Base-by-base conservation (phyloP, 805 yeast species). In the Ogataea parapolymorpha region DNA sequence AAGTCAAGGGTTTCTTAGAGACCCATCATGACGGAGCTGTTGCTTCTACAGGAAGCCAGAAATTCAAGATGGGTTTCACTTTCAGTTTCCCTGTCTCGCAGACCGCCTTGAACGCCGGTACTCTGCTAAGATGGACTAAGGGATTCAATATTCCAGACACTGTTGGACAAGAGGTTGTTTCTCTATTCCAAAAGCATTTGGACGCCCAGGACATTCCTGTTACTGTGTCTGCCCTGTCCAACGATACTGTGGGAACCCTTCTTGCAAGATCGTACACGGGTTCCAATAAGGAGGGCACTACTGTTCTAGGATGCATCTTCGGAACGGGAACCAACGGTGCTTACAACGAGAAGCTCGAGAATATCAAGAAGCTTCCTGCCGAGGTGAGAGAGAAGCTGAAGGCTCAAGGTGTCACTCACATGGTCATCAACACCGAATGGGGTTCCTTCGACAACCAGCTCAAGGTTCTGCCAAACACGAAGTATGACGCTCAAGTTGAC, bases 241-340 rank as follows among this genome's bases (percentile, higher is more conserved):
- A 91, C 62, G 99, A 91, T 61, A 93, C 98, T 1, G 96, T 89
- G 13, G 98, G 99, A 31, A 90, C 98, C 10, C 72, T 91, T 46
- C 70, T 91, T 58, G 82, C 96, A 8, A 80, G 96, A 55, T 83
- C 96, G 20, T 91, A 91, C 66, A 70, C 86, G 4, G 72, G 79
- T 27, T 63, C 73, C 15, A 74, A 80, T 46, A 75, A 82, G 37
- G 80, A 79, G 45, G 79, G 93, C 35, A 80, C 79, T 42, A 86
- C 97, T 8, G 75, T 85, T 7, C 71, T 90, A 50, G 98, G 99
- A 35, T 81, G 90, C 47, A 91, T 91, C 49, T 87, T 90, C 57
- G 99, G 99, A 51, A 93, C 99, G 2, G 99, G 99, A 59, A 91
- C 98, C 22, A 91, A 91, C 63, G 97, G 97, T 47, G 96, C 96